These are phyloP conservation scores for Petasospora fabianii DNA, from an alignment of 1,139 yeast species.

Conservation along the genomic window DNA sequence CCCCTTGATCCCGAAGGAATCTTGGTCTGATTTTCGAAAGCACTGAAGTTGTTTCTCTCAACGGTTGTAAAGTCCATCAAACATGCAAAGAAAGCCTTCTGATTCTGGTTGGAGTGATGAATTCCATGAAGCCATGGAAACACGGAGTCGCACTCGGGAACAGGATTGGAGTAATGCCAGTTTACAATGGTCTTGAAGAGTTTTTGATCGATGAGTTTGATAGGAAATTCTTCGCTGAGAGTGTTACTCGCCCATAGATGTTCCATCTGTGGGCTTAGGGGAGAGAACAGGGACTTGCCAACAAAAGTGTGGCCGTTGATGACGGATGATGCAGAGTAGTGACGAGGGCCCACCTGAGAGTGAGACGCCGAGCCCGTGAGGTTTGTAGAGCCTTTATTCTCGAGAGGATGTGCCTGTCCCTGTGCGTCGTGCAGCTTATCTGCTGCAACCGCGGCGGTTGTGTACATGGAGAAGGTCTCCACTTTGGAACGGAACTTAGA, in stretches of 20 bases:
- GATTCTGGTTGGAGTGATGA: constrained; percentile 32
- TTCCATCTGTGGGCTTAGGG: constrained; percentile 21
- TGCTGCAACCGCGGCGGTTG: constrained; percentile 10
- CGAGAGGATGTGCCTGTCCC: constrained; percentile 1
- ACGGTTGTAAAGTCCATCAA: constrained; percentile 22
- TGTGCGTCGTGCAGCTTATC: constrained; percentile 1
- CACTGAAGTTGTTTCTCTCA: constrained; percentile 22
- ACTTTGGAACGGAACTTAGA: constrained; percentile 24
- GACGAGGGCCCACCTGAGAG: constrained; percentile 7
- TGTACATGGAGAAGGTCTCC: constrained; percentile 14
- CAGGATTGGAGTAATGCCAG: constrained; percentile 43
- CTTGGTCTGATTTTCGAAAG: constrained; percentile 20
- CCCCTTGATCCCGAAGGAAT: constrained; percentile 23
- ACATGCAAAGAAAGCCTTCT: constrained; percentile 22
- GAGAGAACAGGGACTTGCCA: constrained; percentile 9
- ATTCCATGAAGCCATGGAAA: constrained; percentile 93
- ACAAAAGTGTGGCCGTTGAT: constrained; percentile 7
- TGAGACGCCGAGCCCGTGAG: constrained; percentile 6
- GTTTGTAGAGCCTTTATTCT: constrained; percentile 7
- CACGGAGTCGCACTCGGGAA: constrained; percentile 66
- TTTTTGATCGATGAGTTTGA: constrained; percentile 30
- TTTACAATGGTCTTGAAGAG: constrained; percentile 37
- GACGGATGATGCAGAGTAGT: constrained; percentile 24
- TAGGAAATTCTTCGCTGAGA: constrained; percentile 18
- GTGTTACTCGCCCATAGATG: constrained; percentile 17